Evolutionary conservation across 495 filamentous ascomycete genomes (phyloP).

Genomic region (Penicillium mononematosum): DNA sequence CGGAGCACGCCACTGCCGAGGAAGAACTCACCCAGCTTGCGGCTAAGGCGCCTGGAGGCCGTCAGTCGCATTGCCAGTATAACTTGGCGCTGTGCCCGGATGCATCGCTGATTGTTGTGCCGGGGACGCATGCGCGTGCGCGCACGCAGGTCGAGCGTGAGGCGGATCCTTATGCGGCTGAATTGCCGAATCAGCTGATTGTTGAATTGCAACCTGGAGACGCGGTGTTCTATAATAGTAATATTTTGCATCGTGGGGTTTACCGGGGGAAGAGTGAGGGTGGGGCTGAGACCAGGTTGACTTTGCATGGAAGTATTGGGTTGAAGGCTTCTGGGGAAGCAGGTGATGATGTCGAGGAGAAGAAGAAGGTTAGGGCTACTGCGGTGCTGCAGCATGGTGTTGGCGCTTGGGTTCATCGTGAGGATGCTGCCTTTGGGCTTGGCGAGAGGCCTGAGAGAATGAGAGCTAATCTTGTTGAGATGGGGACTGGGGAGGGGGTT

Average conservation of each 20-base stretch:
- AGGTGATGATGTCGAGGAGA: slow-evolving; percentile 27
- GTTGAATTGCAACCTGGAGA: slow-evolving; percentile 70
- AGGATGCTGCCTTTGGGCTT: slow-evolving; percentile 54
- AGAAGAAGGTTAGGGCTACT: slow-evolving; percentile 57
- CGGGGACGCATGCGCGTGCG: slow-evolving; percentile 65
- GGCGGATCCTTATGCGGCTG: slow-evolving; percentile 56
- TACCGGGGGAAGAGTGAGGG: slow-evolving; percentile 52
- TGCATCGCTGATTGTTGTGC: slow-evolving; percentile 64
- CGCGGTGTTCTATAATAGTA: slow-evolving; percentile 82
- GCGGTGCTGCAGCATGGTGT: slow-evolving; percentile 87
- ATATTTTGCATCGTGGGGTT: slow-evolving; percentile 79
- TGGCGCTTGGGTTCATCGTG: slow-evolving; percentile 65
- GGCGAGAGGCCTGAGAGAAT: slow-evolving; percentile 50
- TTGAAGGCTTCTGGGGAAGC: slow-evolving; percentile 47
- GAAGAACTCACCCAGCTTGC: slow-evolving; percentile 53
- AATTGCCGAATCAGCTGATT: slow-evolving; percentile 58
- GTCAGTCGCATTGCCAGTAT: slow-evolving; percentile 70
- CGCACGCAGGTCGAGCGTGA: slow-evolving; percentile 63
- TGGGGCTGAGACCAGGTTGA: slow-evolving; percentile 60
- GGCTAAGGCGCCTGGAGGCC: slow-evolving; percentile 42
- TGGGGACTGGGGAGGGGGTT: slow-evolving; percentile 60
- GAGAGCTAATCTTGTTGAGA: slow-evolving; percentile 54
- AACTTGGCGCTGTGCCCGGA: slow-evolving; percentile 73
- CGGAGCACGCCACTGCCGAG: slow-evolving; percentile 50
- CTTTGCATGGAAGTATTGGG: slow-evolving; percentile 80